Conservation (phyloP, 768 basidiomycete species). For the Auricularia sp. region DNA sequence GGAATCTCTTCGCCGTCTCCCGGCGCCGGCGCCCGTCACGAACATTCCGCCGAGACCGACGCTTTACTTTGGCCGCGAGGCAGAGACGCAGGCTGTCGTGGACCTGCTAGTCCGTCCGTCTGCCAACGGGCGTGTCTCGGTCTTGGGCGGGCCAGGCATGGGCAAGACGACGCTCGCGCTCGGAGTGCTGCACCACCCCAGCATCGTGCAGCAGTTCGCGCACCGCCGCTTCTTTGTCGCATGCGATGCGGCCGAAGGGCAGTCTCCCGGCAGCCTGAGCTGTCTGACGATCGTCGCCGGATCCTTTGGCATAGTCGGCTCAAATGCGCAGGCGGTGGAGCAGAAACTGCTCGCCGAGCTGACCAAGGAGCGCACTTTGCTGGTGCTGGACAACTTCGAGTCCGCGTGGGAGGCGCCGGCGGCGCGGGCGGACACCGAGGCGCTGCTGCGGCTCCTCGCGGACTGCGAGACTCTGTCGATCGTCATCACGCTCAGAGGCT, state of each 20-base stretch:
- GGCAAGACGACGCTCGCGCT: constrained; percentile 32
- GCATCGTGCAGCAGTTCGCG: constrained; percentile 16
- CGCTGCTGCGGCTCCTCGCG: not conserved
- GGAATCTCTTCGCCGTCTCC: not conserved
- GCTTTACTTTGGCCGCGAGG: not conserved
- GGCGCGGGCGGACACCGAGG: not conserved
- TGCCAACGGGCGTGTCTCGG: constrained; percentile 1
- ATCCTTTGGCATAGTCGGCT: not conserved
- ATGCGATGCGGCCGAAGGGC: constrained; percentile 15
- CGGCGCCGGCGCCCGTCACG: no score
- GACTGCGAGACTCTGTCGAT: not conserved
- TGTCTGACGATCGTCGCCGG: not conserved
- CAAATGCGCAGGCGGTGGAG: not conserved
- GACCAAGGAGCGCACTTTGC: constrained; percentile 11
- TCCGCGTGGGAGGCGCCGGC: not conserved
- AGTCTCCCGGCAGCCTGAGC: not conserved
- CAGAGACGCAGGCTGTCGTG: not conserved
- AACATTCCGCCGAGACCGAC: not conserved
- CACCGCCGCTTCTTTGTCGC: constrained; percentile 24
- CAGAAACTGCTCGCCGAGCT: not conserved
- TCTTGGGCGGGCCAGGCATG: constrained; percentile 27
- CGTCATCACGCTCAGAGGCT: not conserved
- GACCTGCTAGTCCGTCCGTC: not conserved
- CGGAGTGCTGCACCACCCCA: constrained; percentile 20
- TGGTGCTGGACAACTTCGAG: not conserved